Evolutionary conservation across 768 basidiomycete genomes (phyloP), one percentile per base, ranked within the genome.

Genomic region (Russula dissimulans): DNA sequence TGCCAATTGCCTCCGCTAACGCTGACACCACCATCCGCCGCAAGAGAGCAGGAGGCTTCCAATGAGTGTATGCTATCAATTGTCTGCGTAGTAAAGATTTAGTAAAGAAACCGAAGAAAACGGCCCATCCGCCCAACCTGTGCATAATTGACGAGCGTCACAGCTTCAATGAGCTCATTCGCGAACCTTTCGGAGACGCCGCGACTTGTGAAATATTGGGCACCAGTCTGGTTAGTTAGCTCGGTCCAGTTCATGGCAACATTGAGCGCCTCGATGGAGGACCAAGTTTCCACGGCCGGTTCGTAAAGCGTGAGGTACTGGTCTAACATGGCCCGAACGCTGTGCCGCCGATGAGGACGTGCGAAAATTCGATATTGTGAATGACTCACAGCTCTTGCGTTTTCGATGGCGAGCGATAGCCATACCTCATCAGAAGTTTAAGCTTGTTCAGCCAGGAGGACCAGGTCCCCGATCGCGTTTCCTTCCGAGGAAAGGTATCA

Each of bases 1-100:
- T 81, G 82, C 71, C 79, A 88, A 71, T 97, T 95, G 5, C 95
- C 95, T 7, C 89, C 86, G 60, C 77, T 71, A 46, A 95, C 81
- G 14, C 79, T 77, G 3, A 75, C 73, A 0, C 90, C 91, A 14
- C 85, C 84, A 0, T 68, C 71, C 3, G 92, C 79, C 4, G 91
- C 89, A 75, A 97, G 78, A 8, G 85, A 85, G 53, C 78, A 78
- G 12, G 81, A 71, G 6, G 86, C 90, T 57, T 81, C 91, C 34
- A 97, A 72, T 0, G 83, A 90, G 68, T 97, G 91, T 1, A 97
- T 85, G 22, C 75, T 66, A 65, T 81, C 78, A 12, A 83, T 78
- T 67, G 93, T 83, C 81, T 91, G 67, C 38, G 11, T 49, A 31
- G 34, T 4, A 26, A 17, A 17, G 44, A 36, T 36, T 17, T 38